Conservation (phyloP, 331 rosid genomes). For the Acacia concinna region DNA sequence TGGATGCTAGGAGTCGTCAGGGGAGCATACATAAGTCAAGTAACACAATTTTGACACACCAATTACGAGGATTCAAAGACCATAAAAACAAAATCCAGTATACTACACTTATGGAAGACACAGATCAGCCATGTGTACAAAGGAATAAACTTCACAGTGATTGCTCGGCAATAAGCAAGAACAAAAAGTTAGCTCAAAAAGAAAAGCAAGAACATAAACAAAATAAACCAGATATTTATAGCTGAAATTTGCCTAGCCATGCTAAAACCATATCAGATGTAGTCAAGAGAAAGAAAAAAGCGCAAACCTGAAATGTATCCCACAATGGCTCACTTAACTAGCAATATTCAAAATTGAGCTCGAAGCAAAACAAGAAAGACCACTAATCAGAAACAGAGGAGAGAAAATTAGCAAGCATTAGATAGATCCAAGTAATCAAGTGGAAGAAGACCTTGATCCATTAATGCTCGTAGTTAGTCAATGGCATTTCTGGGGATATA, state of each 20-base stretch:
- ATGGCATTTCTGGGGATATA: slow-evolving; percentile 31
- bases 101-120: neutral
- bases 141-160: neutral
- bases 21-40: slow-evolving; percentile 29
- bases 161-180: neutral
- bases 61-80: slow-evolving; percentile 1
- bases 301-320: slow-evolving; percentile 70
- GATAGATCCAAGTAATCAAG: neutral
- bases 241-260: neutral
- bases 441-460: slow-evolving; percentile 52
- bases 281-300: slow-evolving; percentile 4
- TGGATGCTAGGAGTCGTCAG: slow-evolving; percentile 15
- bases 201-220: neutral
- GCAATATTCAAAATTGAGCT: slow-evolving; percentile 30
- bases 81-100: slow-evolving; percentile 9
- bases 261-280: slow-evolving; percentile 31
- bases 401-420: neutral
- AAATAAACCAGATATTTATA: neutral
- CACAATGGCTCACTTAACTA: slow-evolving; percentile 73
- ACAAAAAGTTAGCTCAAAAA: no score
- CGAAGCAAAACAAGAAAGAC: neutral
- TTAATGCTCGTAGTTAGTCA: slow-evolving; percentile 52
- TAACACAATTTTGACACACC: slow-evolving; percentile 21
- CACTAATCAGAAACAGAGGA: neutral
- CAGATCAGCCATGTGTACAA: slow-evolving; percentile 25